A percentile compares a stretch with the other conserved stretches of the same genome.
Conservation (phyloP, 2,329 filamentous ascomycete species). For the Pseudopithomyces maydicus region DNA sequence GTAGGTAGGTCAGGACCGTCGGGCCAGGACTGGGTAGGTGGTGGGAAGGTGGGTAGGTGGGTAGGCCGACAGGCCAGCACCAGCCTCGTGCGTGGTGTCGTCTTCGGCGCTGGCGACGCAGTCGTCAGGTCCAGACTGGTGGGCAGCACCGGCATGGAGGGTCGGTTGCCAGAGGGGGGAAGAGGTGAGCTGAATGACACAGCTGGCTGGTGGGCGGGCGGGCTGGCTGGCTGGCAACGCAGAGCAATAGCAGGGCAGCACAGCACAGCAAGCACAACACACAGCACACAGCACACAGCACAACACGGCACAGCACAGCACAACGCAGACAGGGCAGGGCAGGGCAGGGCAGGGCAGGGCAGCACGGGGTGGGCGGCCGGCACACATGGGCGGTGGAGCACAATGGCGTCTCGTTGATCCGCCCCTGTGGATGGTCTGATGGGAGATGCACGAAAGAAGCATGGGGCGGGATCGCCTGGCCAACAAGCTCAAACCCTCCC, state of each 20-base stretch:
- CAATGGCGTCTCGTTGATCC: too few species aligned
- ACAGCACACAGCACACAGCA: not conserved
- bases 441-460: conserved; percentile 14
- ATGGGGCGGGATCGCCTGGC: conserved; percentile 12
- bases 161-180: conserved; percentile 7
- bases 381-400: not conserved
- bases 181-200: not conserved
- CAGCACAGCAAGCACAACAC: too few species aligned
- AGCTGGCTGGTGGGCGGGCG: too few species aligned
- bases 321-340: too few species aligned
- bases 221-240: too few species aligned
- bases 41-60: too few species aligned
- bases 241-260: too few species aligned
- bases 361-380: not conserved
- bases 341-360: too few species aligned
- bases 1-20: too few species aligned
- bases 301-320: not conserved
- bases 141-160: not conserved
- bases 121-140: conserved; percentile 3
- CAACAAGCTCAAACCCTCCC: conserved; percentile 26
- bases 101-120: conserved; percentile 1
- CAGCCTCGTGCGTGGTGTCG: too few species aligned
- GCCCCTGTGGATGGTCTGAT: too few species aligned
- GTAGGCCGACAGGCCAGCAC: too few species aligned
- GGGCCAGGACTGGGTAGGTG: not conserved